These are phyloP conservation scores for Suhomyces anneliseae DNA, from an alignment of 1,139 yeast genomes.

Conservation along the genomic window DNA sequence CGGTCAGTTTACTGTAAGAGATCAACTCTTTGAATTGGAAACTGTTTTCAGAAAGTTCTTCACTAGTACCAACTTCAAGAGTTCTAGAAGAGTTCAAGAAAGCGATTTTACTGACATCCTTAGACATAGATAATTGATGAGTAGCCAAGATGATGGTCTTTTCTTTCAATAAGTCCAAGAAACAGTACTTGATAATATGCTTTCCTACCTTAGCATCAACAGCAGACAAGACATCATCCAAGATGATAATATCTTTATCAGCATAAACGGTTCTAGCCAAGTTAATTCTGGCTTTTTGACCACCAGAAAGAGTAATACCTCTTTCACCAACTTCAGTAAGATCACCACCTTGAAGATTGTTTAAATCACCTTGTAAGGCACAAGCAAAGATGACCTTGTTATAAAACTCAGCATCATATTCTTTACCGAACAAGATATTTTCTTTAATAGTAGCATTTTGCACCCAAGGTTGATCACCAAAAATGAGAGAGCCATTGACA, in stretches of 20 bases:
- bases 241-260: conserved; percentile 20
- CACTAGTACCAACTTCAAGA: conserved; percentile 58
- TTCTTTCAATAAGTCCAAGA: conserved; percentile 53
- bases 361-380: conserved; percentile 64
- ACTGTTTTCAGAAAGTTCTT: conserved; percentile 44
- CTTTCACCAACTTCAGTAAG: conserved; percentile 25
- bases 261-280: conserved; percentile 26
- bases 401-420: conserved; percentile 68
- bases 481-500: conserved; percentile 43
- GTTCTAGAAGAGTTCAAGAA: conserved; percentile 68
- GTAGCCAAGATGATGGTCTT: conserved; percentile 81
- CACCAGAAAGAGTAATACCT: conserved; percentile 27
- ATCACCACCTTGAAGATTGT: conserved; percentile 47
- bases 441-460: conserved; percentile 78
- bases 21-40: conserved; percentile 53
- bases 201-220: conserved; percentile 73
- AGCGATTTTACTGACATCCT: conserved; percentile 67
- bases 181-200: conserved; percentile 71
- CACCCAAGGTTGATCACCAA: conserved; percentile 71
- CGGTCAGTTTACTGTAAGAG: conserved; percentile 37
- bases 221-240: conserved; percentile 25
- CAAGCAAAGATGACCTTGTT: conserved; percentile 58
- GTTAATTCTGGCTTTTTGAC: conserved; percentile 26
- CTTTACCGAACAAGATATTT: conserved; percentile 71
- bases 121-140: conserved; percentile 73